Evolutionary conservation across 352 stramenopile species (phyloP).

Genomic region (Achlya hypogyna): DNA sequence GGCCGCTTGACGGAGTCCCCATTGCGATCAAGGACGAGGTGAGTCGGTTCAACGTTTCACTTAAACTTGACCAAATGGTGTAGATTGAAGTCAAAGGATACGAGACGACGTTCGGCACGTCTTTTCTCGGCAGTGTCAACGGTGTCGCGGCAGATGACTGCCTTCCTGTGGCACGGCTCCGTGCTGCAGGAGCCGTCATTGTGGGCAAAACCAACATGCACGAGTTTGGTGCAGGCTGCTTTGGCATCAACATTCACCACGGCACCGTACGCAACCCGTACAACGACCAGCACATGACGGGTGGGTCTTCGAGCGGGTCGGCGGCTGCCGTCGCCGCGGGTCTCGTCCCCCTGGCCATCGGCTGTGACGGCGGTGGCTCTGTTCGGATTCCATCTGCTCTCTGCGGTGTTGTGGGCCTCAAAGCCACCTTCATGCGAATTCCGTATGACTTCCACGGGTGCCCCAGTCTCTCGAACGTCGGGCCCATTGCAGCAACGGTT

Average conservation of each 20-base stretch:
- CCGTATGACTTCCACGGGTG: constrained; percentile 44
- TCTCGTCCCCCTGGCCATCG: constrained; percentile 81
- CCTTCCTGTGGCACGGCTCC: constrained; percentile 44
- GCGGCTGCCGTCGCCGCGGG: constrained; percentile 80
- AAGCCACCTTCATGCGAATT: constrained; percentile 74
- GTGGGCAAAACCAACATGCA: constrained; percentile 86
- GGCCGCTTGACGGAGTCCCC: constrained; percentile 81
- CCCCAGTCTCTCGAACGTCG: constrained; percentile 62
- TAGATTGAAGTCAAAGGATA: constrained; percentile 59
- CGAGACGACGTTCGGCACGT: constrained; percentile 61
- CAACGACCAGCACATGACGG: constrained; percentile 72
- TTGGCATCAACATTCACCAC: constrained; percentile 70
- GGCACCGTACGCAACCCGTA: constrained; percentile 80
- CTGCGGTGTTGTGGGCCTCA: constrained; percentile 84
- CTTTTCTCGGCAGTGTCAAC: constrained; percentile 52
- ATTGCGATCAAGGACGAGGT: constrained; percentile 82
- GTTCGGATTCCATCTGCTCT: constrained; percentile 86
- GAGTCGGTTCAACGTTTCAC: neutral
- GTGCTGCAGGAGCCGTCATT: constrained; percentile 72
- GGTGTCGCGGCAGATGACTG: constrained; percentile 38
- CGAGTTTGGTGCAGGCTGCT: constrained; percentile 68
- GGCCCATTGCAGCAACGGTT: constrained; percentile 68
- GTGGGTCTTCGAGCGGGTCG: constrained; percentile 86
- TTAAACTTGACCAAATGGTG: neutral
- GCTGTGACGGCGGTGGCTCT: constrained; percentile 81